Base-by-base conservation (phyloP, 2,329 filamentous ascomycete genomes). In the Colletotrichum salicis region DNA sequence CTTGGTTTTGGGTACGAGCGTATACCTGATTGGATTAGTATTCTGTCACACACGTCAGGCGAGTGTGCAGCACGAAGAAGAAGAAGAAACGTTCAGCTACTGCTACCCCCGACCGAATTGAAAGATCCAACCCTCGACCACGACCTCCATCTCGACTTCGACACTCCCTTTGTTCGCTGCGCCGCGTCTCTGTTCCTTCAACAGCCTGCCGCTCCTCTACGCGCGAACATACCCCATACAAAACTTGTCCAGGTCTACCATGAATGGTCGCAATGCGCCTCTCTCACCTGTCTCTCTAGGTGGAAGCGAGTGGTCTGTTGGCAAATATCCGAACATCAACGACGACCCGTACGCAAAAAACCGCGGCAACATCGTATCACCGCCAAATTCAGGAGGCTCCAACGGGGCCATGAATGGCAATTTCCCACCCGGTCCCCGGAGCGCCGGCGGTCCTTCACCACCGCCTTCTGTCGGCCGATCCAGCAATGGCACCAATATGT, bases 391-490 rank as follows among this genome's bases (percentile, higher is more conserved):
- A 64, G 91, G 88, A 81, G 86, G 89, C 79, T 86, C 88, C 75
- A 86, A 86, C 84, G 83, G 84, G 77, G 77, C 75, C 77, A 90
- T 92, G 85, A 92, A 90, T 82, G 87, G 85, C 77, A 78, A 83
- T 75, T 90, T 89, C 77, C 84, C 88, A 63, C 80, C 87, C 37
- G 86, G 84, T 73, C 88, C 86, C 81, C 87, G 85, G 83, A 89
- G 84, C 79, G 84, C 84, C 73, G 89, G 88, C 75, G 89, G 87
- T 31, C 90, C 96, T 64, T 98, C 96, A 62, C 95, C 96, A 66
- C 96, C 96, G 31, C 94, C 92, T 75, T 98, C 96, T 5, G 87
- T 98, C 76, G 94, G 93, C 74, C 89, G 93, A 74, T 97, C 94
- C 63, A 98, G 94, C 81, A 92, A 93, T 79, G 94, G 93, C 69